A percentile compares a stretch with the other conserved stretches of the same genome.
These are phyloP conservation scores for Cladobotryum protrusum DNA, from an alignment of 2,329 filamentous ascomycete genomes.

Conservation along the genomic window DNA sequence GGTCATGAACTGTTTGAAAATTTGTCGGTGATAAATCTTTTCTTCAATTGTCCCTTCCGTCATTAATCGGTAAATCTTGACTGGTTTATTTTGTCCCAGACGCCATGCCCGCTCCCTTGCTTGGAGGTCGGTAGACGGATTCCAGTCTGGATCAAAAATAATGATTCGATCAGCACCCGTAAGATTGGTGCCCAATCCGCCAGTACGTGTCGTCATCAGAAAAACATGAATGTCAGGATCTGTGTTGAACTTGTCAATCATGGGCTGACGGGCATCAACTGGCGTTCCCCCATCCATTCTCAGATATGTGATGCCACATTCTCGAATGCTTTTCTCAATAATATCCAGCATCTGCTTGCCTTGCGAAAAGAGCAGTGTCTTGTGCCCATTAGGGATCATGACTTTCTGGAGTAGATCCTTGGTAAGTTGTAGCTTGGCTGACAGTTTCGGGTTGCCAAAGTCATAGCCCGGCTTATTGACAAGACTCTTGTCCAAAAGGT, in stretches of 20 bases:
- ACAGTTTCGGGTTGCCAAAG: constrained; percentile 73
- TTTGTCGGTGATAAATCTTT: constrained; percentile 97
- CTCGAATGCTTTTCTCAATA: constrained; percentile 71
- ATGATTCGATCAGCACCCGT: constrained; percentile 95
- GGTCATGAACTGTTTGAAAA: constrained; percentile 96
- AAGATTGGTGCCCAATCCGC: constrained; percentile 86
- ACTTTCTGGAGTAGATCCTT: constrained; percentile 72
- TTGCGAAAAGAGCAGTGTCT: constrained; percentile 88
- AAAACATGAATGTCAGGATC: constrained; percentile 77
- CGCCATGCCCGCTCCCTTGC: constrained; percentile 94
- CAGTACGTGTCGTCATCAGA: constrained; percentile 89
- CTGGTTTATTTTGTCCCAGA: constrained; percentile 87
- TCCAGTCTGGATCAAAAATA: constrained; percentile 98
- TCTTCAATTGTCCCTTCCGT: constrained; percentile 97
- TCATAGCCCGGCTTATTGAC: constrained; percentile 57
- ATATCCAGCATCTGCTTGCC: constrained; percentile 95
- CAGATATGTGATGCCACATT: constrained; percentile 67
- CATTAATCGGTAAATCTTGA: constrained; percentile 97
- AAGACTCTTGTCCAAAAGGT: constrained; percentile 63
- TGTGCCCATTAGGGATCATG: constrained; percentile 88
- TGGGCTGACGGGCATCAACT: constrained; percentile 77
- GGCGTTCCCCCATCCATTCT: constrained; percentile 92
- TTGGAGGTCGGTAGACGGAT: constrained; percentile 92
- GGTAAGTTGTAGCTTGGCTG: constrained; percentile 93
- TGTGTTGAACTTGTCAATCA: constrained; percentile 91